phyloP scores from a whole-genome alignment of 179 eudicot species.

The Camellia oleifera region DNA sequence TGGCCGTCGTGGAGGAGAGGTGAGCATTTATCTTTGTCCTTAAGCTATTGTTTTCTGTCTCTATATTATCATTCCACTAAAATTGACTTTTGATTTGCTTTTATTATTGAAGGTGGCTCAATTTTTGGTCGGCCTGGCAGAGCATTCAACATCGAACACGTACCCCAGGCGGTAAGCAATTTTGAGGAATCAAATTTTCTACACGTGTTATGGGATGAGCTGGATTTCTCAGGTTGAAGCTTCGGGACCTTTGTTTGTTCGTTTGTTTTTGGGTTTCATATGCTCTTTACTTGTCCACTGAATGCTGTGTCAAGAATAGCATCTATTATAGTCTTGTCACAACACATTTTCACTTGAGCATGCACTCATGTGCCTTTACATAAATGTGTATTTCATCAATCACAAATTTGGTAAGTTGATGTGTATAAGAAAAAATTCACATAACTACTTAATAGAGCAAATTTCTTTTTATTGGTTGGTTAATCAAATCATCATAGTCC shows the following conservation, averaged over 20 bases:
- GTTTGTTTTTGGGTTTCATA: neutral
- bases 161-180: conserved; percentile 43
- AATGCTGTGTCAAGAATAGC: neutral
- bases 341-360: neutral
- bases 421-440: neutral
- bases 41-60: conserved; percentile 13
- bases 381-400: neutral
- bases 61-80: neutral
- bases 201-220: neutral
- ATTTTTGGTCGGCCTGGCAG: conserved; percentile 93
- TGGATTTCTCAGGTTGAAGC: neutral
- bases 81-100: conserved; percentile 8
- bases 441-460: neutral
- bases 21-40: conserved; percentile 24
- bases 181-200: neutral
- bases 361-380: neutral
- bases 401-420: neutral
- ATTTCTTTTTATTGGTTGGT: neutral
- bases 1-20: conserved; percentile 96
- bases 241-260: neutral
- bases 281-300: neutral
- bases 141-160: conserved; percentile 51
- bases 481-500: neutral
- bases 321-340: neutral
- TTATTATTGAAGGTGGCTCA: conserved; percentile 57